Conservation (phyloP, 75 land plant genomes). For the Selaginella tamariscina region DNA sequence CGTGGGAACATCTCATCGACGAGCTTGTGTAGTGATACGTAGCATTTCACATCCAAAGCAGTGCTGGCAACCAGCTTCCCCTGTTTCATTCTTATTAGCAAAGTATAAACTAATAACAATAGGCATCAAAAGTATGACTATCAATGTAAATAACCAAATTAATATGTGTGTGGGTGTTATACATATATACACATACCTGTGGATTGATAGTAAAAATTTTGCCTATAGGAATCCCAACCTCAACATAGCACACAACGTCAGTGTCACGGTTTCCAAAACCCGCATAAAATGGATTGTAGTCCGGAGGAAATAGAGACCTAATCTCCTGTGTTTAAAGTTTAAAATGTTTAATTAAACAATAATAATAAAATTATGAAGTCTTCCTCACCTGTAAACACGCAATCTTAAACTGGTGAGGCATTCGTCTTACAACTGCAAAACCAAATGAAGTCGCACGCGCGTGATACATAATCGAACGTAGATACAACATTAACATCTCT, state of each 20-base stretch:
- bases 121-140: no score
- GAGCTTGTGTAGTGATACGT: not conserved
- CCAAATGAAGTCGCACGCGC: not conserved
- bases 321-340: not conserved
- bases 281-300: not conserved
- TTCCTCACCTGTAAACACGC: not conserved
- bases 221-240: not conserved
- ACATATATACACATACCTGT: not conserved
- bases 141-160: no score
- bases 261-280: not conserved
- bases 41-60: not conserved
- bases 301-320: not conserved
- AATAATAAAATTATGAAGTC: no score
- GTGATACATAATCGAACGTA: not conserved
- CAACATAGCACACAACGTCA: not conserved
- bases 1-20: not conserved
- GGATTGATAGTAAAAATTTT: not conserved
- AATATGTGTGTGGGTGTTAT: no score
- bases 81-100: not conserved
- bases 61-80: not conserved
- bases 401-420: not conserved
- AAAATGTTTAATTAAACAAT: not conserved
- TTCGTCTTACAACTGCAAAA: not conserved
- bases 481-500: no score
- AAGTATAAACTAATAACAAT: no score